These are phyloP conservation scores for Xylaria arbuscula DNA, from an alignment of 2,329 filamentous ascomycete genomes.

Conservation along the genomic window DNA sequence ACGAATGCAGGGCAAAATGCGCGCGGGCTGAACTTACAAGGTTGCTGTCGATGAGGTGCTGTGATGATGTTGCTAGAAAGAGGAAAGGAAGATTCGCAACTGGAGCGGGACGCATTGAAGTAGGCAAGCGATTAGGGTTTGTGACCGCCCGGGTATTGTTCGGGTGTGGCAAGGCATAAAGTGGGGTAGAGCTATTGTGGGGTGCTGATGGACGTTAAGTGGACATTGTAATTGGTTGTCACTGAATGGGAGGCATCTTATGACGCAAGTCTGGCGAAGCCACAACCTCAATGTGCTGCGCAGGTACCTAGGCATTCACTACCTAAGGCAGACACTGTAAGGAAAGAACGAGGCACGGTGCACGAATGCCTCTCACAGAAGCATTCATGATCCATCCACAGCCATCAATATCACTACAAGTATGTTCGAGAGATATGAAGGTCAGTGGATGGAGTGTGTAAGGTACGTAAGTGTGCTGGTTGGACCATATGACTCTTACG, in stretches of 20 bases:
- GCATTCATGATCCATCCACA: neutral
- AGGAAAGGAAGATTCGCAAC: conserved; percentile 42
- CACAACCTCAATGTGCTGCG: neutral
- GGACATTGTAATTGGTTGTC: neutral
- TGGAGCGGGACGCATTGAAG: conserved; percentile 45
- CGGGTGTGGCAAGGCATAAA: conserved; percentile 38
- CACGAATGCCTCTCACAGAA: neutral
- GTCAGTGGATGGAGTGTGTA: neutral
- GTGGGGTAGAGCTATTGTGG: conserved; percentile 12
- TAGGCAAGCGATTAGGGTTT: conserved; percentile 48
- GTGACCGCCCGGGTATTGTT: conserved; percentile 46
- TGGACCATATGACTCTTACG: too few relatives aligned
- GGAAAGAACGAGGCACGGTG: neutral
- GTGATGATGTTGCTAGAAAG: conserved; percentile 48
- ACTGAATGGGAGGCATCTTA: neutral
- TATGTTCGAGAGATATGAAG: neutral
- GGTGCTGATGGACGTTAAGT: conserved; percentile 25
- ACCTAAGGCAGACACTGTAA: neutral
- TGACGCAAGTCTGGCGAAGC: conserved; percentile 23
- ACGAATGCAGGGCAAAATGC: neutral
- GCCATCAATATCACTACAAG: too few relatives aligned
- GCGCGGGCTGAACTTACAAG: conserved; percentile 43
- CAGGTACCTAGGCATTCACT: neutral
- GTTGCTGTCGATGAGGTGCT: conserved; percentile 51
- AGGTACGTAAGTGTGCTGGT: too few relatives aligned